phyloP scores from a whole-genome alignment of 768 basidiomycete species.

The Collybia sordida region DNA sequence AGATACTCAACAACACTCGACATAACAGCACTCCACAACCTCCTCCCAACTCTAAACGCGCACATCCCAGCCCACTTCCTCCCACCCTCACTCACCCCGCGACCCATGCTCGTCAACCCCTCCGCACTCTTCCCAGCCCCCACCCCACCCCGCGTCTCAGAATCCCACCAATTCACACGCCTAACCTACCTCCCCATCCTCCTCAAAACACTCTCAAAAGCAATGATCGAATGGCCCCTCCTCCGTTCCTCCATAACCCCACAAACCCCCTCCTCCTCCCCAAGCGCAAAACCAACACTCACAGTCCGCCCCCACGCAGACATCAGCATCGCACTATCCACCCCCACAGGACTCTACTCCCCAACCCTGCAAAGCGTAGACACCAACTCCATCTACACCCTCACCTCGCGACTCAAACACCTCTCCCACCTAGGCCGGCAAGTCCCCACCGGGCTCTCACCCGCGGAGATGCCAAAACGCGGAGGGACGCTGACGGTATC shows the following conservation, averaged over 20 bases:
- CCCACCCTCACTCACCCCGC: constrained; percentile 18
- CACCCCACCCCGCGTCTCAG: constrained; percentile 41
- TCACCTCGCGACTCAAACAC: constrained; percentile 61
- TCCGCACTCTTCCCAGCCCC: constrained; percentile 39
- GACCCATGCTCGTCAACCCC: constrained; percentile 30
- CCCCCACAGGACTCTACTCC: constrained; percentile 81
- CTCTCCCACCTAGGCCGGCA: constrained; percentile 67
- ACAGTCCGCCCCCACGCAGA: constrained; percentile 75
- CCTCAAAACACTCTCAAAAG: constrained; percentile 75
- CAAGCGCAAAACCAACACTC: constrained; percentile 56
- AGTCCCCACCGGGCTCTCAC: constrained; percentile 61
- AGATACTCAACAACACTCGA: constrained; percentile 79
- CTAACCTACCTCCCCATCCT: constrained; percentile 84
- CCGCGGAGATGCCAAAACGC: constrained; percentile 67
- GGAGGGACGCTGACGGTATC: constrained; percentile 82
- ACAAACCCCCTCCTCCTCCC: constrained; percentile 13
- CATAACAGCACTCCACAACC: constrained; percentile 62
- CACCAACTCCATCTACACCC: constrained; percentile 52
- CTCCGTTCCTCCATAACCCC: constrained; percentile 75
- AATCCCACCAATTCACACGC: constrained; percentile 55
- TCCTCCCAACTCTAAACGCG: constrained; percentile 64
- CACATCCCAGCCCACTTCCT: constrained; percentile 65
- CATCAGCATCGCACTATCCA: constrained; percentile 75
- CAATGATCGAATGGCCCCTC: constrained; percentile 85
- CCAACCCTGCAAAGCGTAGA: constrained; percentile 65